phyloP scores from a whole-genome alignment of 768 basidiomycete genomes.

The Artomyces pyxidatus region DNA sequence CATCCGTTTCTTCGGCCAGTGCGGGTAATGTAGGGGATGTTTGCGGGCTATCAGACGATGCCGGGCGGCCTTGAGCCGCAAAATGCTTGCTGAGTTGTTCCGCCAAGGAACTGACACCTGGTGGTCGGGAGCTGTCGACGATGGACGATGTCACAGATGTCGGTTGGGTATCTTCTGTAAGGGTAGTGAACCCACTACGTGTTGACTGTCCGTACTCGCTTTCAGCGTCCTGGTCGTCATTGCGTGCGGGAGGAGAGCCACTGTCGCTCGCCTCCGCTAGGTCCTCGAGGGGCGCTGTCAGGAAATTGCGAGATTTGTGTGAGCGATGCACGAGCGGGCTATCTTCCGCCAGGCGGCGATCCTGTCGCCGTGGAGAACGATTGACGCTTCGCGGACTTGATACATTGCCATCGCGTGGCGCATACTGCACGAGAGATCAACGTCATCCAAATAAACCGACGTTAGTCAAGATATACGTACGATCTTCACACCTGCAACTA shows the following conservation, averaged over 20 bases:
- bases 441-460: not conserved
- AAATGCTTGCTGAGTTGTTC: conserved; percentile 59
- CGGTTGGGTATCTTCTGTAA: conserved; percentile 46
- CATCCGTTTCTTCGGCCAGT: conserved; percentile 32
- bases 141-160: conserved; percentile 40
- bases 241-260: conserved; percentile 25
- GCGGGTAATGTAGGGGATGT: conserved; percentile 27
- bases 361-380: conserved; percentile 56
- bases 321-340: conserved; percentile 34
- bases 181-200: conserved; percentile 37
- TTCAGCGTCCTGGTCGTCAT: conserved; percentile 43
- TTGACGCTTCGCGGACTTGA: conserved; percentile 63
- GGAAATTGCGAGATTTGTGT: conserved; percentile 32
- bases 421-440: conserved; percentile 38
- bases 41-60: conserved; percentile 31
- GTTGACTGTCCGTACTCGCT: conserved; percentile 45
- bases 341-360: conserved; percentile 24
- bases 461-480: conserved; percentile 32
- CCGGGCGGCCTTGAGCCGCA: conserved; percentile 32
- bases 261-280: conserved; percentile 36
- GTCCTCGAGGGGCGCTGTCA: conserved; percentile 38
- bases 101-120: conserved; percentile 41
- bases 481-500: conserved; percentile 65
- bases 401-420: conserved; percentile 45
- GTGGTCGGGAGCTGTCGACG: conserved; percentile 26